Base-by-base conservation (phyloP, 441 rosid genomes). In the Mallotus japonicus region DNA sequence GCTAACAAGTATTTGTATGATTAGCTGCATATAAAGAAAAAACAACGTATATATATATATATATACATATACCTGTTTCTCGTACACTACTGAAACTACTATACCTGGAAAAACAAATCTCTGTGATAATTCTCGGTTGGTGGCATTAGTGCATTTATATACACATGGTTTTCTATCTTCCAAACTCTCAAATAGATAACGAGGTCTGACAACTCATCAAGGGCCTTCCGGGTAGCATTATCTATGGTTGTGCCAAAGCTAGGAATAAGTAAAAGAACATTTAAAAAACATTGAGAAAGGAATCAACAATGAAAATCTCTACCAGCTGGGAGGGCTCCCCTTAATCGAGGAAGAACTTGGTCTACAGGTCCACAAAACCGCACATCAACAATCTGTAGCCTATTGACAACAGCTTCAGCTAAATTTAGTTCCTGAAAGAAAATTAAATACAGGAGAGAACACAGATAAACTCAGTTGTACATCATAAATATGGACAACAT, bases 321-420 rank as follows among this genome's bases (percentile, higher is more conserved):
- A 92, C 98, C 97, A 68, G 93, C 80, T 68, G 90, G 97, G 68
- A 95, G 83, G 76, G 99, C 99, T 55, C 99, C 99, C 81, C 97
- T 87, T 81, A 95, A 78, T 67, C 99, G 89, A 77, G 99, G 93
- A 81, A 95, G 93, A 67, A 96, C 97, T 78, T 91, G 95, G 75
- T 92, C 92, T 71, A 91, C 92, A 84, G 89, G 76, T 79, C 97
- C 98, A 81, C 97, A 95, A 80, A 95, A 95, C 84, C 99, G 88
- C 76, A 88, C 86, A 70, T 88, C 92, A 79, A 91, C 97, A 72
- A 96, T 90, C 86, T 92, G 97, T 84, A 95, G 83, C 83, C 97
- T 90, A 82, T 95, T 92, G 72, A 92, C 99, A 74, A 84, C 88
- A 81, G 90, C 97, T 84, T 89, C 99, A 67, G 83, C 96, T 80